Evolutionary conservation across 2,329 filamentous ascomycete genomes (phyloP), one percentile per base, ranked within the genome.

Genomic region (Metarhizium robertsii): DNA sequence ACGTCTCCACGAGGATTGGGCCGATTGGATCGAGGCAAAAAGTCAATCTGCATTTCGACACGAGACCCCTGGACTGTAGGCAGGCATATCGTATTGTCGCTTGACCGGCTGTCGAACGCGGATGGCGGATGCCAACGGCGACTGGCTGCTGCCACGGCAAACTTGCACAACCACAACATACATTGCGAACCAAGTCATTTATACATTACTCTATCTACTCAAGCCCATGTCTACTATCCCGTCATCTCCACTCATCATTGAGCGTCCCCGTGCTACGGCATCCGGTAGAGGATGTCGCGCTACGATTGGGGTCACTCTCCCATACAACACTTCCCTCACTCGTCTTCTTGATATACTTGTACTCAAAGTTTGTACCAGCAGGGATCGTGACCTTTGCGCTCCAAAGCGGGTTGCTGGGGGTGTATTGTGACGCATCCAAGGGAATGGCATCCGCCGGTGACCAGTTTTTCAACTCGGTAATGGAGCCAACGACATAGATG

Each of bases 311-410:
- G 25, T 82, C 82, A 53, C 73, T 77, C 67, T 86, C 83, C 83
- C 82, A 86, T 0, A 71, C 74, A 5, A 82, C 70, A 0, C 65
- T 68, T 0, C 81, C 80, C 60, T 73, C 70, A 1, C 64, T 65
- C n/a, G 71, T 72, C 46, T 81, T 75, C 60, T 77, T 78, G 59
- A 87, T 74, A 61, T 80, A 87, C 67, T 86, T 85, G 65, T 85
- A 86, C 66, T 79, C 65, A 57, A 87, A 76, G 0, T 65, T 69
- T 0, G 71, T 75, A 1, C 80, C 82, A 0, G 80, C 74, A 0
- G 77, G 71, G 10, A 87, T 64, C 29, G 67, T 74, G 42, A 84
- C 62, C 0, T 75, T 78, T 2, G 65, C 69, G 10, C 69, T 75
- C 84, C 84, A 87, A 10, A 84, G 54, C 0, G 74, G 78, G 57